These are phyloP conservation scores for Sphagnurus paluster DNA, from an alignment of 1,284 basidiomycete genomes.

Conservation along the genomic window DNA sequence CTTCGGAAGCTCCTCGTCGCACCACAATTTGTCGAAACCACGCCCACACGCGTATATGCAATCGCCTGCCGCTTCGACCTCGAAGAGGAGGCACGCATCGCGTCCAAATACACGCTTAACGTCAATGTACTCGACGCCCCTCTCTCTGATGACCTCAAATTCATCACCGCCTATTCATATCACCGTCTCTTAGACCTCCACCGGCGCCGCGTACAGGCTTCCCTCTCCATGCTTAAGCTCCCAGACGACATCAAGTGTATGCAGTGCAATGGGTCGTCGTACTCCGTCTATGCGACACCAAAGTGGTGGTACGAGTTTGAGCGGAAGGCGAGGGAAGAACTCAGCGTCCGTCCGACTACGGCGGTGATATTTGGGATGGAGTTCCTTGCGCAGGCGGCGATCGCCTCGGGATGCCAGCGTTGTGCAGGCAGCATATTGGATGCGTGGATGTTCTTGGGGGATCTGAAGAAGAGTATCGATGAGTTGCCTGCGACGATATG, in stretches of 20 bases:
- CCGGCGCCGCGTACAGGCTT: slow-evolving; percentile 48
- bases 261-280: slow-evolving; percentile 58
- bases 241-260: slow-evolving; percentile 59
- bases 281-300: slow-evolving; percentile 50
- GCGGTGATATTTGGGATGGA: slow-evolving; percentile 58
- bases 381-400: slow-evolving; percentile 56
- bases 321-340: slow-evolving; percentile 53
- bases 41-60: slow-evolving; percentile 65
- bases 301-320: slow-evolving; percentile 70
- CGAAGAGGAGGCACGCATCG: slow-evolving; percentile 52
- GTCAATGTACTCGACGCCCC: slow-evolving; percentile 53
- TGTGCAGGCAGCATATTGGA: slow-evolving; percentile 65
- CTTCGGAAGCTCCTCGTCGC: slow-evolving; percentile 55
- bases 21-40: slow-evolving; percentile 44
- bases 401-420: slow-evolving; percentile 49
- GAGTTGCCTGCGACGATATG: slow-evolving; percentile 56
- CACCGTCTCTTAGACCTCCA: slow-evolving; percentile 64
- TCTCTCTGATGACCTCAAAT: slow-evolving; percentile 61
- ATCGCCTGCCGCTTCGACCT: slow-evolving; percentile 67
- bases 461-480: slow-evolving; percentile 59
- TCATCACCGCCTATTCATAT: slow-evolving; percentile 64
- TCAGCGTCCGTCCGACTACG: slow-evolving; percentile 54
- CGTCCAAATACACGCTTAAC: slow-evolving; percentile 56
- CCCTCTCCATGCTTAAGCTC: slow-evolving; percentile 45
- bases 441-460: slow-evolving; percentile 53